These are phyloP conservation scores for Metarhizium sp. DNA, from an alignment of 2,329 filamentous ascomycete genomes.

Conservation along the genomic window DNA sequence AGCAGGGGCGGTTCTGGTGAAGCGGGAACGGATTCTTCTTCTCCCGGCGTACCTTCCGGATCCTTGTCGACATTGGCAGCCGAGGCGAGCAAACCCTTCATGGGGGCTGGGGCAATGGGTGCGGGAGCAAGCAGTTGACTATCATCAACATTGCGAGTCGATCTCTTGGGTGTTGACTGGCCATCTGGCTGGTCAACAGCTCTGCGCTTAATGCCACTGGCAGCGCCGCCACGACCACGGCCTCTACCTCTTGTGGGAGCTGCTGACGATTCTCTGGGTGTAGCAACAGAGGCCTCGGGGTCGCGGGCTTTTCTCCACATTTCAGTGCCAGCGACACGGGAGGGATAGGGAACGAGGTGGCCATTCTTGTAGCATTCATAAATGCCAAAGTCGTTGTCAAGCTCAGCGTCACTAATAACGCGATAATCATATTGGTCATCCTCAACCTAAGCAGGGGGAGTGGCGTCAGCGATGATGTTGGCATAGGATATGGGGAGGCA, in stretches of 20 bases:
- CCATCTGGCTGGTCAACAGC: slow-evolving; percentile 40
- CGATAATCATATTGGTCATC: slow-evolving; percentile 38
- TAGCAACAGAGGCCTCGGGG: slow-evolving; percentile 26
- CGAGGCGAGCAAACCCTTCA: slow-evolving; percentile 30
- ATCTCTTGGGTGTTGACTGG: slow-evolving; percentile 40
- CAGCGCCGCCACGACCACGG: slow-evolving; percentile 25
- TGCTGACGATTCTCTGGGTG: slow-evolving; percentile 14
- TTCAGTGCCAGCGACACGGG: slow-evolving; percentile 31
- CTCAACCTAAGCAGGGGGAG: slow-evolving; percentile 20
- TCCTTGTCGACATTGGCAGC: slow-evolving; percentile 25
- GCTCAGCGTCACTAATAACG: slow-evolving; percentile 33
- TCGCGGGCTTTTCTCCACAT: slow-evolving; percentile 29
- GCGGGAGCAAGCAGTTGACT: slow-evolving; percentile 14
- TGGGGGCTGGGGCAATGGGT: slow-evolving; percentile 19
- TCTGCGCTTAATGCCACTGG: slow-evolving; percentile 36
- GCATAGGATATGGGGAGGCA: background rate
- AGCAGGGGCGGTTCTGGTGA: slow-evolving; percentile 24
- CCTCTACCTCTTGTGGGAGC: slow-evolving; percentile 19
- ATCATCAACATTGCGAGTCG: slow-evolving; percentile 24
- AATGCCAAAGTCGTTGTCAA: slow-evolving; percentile 31
- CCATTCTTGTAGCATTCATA: slow-evolving; percentile 32
- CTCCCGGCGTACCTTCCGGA: slow-evolving; percentile 23
- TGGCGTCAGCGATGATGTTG: slow-evolving; percentile 4
- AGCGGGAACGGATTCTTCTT: slow-evolving; percentile 26
- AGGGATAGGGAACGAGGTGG: slow-evolving; percentile 34